Percentiles rank a stretch among this genome's conserved stretches.
These are phyloP conservation scores for Cytospora paraplurivora DNA, from an alignment of 2,329 filamentous ascomycete genomes.

Conservation along the genomic window DNA sequence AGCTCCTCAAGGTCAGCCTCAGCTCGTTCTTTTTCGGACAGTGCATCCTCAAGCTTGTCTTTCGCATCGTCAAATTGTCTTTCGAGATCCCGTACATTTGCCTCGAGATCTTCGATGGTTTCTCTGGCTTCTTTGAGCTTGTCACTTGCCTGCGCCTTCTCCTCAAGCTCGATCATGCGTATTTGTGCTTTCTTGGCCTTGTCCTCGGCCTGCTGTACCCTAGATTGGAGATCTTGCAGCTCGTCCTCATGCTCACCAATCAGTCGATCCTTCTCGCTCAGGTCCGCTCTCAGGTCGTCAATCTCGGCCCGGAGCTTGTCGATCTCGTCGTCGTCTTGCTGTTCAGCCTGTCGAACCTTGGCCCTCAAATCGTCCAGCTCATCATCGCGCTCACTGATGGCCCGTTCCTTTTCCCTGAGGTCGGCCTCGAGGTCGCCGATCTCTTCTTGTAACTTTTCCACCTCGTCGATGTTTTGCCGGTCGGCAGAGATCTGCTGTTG, in stretches of 20 bases:
- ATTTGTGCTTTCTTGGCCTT: constrained; percentile 59
- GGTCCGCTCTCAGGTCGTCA: constrained; percentile 56
- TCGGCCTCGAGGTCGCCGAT: constrained; percentile 76
- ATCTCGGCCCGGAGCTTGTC: constrained; percentile 49
- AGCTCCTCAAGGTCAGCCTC: constrained; percentile 65
- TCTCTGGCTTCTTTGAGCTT: constrained; percentile 59
- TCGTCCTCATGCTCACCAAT: constrained; percentile 57
- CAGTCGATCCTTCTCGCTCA: constrained; percentile 60
- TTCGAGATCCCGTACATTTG: constrained; percentile 55
- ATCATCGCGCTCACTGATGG: constrained; percentile 74
- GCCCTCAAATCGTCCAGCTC: constrained; percentile 69
- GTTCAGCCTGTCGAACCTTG: constrained; percentile 50
- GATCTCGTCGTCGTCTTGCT: constrained; percentile 45
- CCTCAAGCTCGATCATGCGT: constrained; percentile 57
- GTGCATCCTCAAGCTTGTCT: constrained; percentile 55
- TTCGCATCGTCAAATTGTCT: constrained; percentile 57
- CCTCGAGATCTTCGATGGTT: constrained; percentile 61
- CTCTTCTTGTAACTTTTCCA: constrained; percentile 71
- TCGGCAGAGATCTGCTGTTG: constrained; percentile 60
- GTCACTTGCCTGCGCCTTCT: constrained; percentile 54
- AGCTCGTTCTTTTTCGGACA: constrained; percentile 57
- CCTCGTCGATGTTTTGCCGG: constrained; percentile 57
- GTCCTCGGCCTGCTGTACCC: constrained; percentile 53
- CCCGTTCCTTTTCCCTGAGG: constrained; percentile 72
- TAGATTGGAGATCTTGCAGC: constrained; percentile 54